Percentiles rank a stretch among this genome's conserved stretches.
These are phyloP conservation scores for Baudoinia panamericana DNA, from an alignment of 495 filamentous ascomycete species.

Conservation along the genomic window DNA sequence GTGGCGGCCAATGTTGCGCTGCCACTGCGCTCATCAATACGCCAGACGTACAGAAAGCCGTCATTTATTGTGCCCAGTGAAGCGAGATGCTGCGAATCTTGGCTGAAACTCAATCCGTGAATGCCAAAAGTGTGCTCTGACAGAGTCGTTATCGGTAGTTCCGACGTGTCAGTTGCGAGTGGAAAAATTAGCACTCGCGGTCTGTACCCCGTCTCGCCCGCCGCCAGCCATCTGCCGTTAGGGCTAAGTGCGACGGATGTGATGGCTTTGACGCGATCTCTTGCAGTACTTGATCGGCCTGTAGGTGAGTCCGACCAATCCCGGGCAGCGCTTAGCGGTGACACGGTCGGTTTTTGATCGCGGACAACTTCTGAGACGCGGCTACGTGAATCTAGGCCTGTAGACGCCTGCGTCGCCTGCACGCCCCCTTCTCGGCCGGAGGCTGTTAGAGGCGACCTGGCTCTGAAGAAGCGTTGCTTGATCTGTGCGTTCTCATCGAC, in stretches of 20 bases:
- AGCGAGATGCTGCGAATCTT: constrained; percentile 74
- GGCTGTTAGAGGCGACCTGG: constrained; percentile 63
- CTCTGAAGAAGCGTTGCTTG: constrained; percentile 79
- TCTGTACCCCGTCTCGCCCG: constrained; percentile 92
- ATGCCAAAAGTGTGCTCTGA: constrained; percentile 87
- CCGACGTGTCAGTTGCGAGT: constrained; percentile 60
- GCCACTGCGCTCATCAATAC: constrained; percentile 68
- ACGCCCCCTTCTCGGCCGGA: constrained; percentile 32
- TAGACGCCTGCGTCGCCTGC: constrained; percentile 1
- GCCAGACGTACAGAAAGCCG: constrained; percentile 88
- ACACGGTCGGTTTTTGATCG: constrained; percentile 38
- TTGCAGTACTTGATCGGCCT: constrained; percentile 65
- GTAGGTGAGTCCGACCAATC: constrained; percentile 31
- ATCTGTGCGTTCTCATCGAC: constrained; percentile 58
- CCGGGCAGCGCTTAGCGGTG: constrained; percentile 7
- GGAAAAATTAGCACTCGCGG: constrained; percentile 85
- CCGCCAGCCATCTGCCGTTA: constrained; percentile 77
- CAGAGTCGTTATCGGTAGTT: constrained; percentile 71
- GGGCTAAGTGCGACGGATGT: constrained; percentile 87
- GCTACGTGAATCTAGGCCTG: constrained; percentile 48
- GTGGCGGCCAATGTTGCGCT: constrained; percentile 76
- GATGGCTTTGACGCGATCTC: constrained; percentile 86
- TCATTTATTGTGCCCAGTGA: constrained; percentile 81
- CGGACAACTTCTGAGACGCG: constrained; percentile 41
- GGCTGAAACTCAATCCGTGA: constrained; percentile 74